Conservation (phyloP, 768 basidiomycete genomes). For the Clathrus columnatus region DNA sequence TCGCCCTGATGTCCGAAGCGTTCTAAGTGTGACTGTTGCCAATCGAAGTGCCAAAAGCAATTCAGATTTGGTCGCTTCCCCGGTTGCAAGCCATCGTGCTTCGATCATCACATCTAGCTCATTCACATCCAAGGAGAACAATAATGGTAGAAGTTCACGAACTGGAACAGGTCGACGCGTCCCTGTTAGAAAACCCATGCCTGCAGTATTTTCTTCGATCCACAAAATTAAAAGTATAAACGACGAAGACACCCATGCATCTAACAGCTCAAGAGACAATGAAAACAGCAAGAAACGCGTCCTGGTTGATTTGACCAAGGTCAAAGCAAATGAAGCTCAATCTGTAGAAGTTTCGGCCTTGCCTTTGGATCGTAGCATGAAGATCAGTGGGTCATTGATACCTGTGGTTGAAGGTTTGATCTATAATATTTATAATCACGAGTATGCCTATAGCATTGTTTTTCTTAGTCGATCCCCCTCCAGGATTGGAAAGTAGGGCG, state of each 20-base stretch:
- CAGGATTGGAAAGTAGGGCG: constrained; percentile 1
- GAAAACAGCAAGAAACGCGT: constrained; percentile 9
- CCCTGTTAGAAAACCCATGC: constrained; percentile 28
- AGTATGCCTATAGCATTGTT: background rate
- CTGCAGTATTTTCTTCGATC: constrained; percentile 3
- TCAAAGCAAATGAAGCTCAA: constrained; percentile 17
- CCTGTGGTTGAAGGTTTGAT: constrained; percentile 7
- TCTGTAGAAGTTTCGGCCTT: background rate
- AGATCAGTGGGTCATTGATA: background rate
- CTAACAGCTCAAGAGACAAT: background rate
- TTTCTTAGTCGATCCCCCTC: constrained; percentile 1
- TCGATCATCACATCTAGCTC: constrained; percentile 7
- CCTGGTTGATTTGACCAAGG: constrained; percentile 11
- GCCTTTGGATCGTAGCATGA: background rate
- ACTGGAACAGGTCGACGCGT: constrained; percentile 2
- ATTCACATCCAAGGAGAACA: constrained; percentile 9
- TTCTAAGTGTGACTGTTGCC: background rate
- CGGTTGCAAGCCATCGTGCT: constrained; percentile 26
- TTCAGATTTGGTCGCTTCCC: constrained; percentile 12
- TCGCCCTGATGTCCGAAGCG: background rate
- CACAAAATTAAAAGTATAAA: constrained; percentile 13
- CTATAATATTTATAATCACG: background rate
- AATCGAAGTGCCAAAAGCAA: background rate
- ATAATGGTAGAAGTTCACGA: background rate
- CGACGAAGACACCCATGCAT: constrained; percentile 12